Conservation (phyloP, 257 asterid genomes). For the Scutellaria barbata region DNA sequence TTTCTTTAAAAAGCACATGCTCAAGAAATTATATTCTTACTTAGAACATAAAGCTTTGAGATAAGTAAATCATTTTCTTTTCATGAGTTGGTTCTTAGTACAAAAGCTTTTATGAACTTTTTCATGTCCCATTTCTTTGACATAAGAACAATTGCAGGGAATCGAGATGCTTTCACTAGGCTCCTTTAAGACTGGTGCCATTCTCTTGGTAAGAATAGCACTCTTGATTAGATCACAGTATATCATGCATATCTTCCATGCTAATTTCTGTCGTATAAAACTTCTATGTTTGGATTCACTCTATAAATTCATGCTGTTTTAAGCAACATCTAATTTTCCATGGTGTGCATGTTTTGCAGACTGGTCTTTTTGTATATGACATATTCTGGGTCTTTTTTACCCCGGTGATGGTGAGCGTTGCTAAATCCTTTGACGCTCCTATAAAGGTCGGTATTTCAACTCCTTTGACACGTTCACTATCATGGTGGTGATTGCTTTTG, state of each 20-base stretch:
- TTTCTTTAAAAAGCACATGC: no score
- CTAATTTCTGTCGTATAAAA: no score
- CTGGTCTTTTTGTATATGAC: conserved; percentile 90
- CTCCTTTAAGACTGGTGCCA: conserved; percentile 96
- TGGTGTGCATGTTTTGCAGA: conserved; percentile 51
- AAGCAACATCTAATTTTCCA: conserved; percentile 1
- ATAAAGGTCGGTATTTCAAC: conserved; percentile 55
- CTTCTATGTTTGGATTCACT: not conserved
- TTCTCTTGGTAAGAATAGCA: conserved; percentile 74
- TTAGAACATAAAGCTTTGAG: conserved; percentile 8
- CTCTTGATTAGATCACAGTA: not conserved
- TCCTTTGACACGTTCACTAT: conserved; percentile 29
- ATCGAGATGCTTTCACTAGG: conserved; percentile 99
- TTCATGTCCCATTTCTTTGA: conserved; percentile 6
- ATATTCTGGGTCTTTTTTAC: conserved; percentile 98
- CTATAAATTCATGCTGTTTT: not conserved
- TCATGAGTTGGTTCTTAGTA: not conserved
- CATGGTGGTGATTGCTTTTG: not conserved
- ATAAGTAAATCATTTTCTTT: not conserved
- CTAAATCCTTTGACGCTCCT: conserved; percentile 96
- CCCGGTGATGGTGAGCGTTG: conserved; percentile 98
- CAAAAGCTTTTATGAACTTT: not conserved
- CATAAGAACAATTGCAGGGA: conserved; percentile 57
- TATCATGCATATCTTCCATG: no score
- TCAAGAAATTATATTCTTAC: no score